Percentiles rank a stretch among this genome's conserved stretches.
Conservation (phyloP, 306 rosid genomes). For the Myrica gale region DNA sequence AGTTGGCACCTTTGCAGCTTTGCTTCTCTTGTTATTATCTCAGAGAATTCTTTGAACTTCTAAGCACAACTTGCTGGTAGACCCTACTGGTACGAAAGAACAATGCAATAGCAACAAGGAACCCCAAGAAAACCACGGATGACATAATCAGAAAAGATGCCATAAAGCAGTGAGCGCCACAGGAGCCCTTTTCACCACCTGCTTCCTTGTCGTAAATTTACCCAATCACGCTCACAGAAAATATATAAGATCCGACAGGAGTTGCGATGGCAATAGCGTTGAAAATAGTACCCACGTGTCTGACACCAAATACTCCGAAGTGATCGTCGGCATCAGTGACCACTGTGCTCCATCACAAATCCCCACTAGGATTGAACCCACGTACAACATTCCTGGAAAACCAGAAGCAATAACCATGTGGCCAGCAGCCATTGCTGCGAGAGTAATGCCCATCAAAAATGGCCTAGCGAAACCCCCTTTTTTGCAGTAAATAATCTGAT, state of each 20-base stretch:
- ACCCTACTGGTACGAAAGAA: constrained; percentile 66
- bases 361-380: constrained; percentile 82
- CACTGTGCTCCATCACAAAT: constrained; percentile 86
- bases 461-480: constrained; percentile 82
- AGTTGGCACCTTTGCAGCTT: background rate
- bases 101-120: constrained; percentile 55
- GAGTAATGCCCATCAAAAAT: constrained; percentile 51
- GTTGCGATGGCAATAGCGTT: constrained; percentile 76
- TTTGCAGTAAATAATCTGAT: constrained; percentile 72
- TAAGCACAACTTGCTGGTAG: constrained; percentile 52
- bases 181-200: constrained; percentile 34
- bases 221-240: constrained; percentile 84
- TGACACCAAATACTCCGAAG: constrained; percentile 83
- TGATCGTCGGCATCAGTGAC: constrained; percentile 91
- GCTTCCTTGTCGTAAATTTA: constrained; percentile 72
- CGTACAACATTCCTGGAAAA: constrained; percentile 63
- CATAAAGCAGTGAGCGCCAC: constrained; percentile 81
- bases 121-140: constrained; percentile 55
- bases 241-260: constrained; percentile 81
- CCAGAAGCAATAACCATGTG: constrained; percentile 71
- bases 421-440: constrained; percentile 61
- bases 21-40: background rate
- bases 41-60: constrained; percentile 39
- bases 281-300: constrained; percentile 88
- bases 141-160: constrained; percentile 72